Percentiles rank a stretch among this genome's conserved stretches.
phyloP scores from a whole-genome alignment of 108 stramenopile species.

The Nitzschia inconspicua region DNA sequence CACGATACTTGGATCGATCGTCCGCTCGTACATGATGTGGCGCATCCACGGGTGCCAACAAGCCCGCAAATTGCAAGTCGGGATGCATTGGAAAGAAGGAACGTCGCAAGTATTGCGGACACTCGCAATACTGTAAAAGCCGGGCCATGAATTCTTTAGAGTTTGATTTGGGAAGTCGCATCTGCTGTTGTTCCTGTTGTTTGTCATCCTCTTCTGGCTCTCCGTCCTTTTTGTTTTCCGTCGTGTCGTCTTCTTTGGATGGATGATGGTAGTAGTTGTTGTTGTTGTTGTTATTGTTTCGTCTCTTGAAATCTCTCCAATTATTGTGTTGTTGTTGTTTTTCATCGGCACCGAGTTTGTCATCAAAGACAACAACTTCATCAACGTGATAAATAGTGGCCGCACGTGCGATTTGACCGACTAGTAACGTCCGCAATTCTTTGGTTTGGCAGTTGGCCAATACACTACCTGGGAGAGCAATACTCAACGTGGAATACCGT shows the following conservation, averaged over 20 bases:
- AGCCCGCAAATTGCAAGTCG: slow-evolving; percentile 92
- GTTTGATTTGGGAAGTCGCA: slow-evolving; percentile 44
- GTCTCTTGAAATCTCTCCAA: slow-evolving; percentile 18
- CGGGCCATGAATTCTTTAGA: slow-evolving; percentile 93
- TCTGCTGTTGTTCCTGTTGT: neutral
- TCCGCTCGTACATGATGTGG: slow-evolving; percentile 95
- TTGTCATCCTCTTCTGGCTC: neutral
- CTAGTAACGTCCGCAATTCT: slow-evolving; percentile 89
- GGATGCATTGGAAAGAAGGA: slow-evolving; percentile 94
- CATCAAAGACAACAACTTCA: slow-evolving; percentile 96
- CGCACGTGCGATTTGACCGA: slow-evolving; percentile 94
- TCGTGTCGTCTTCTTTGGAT: slow-evolving; percentile 9
- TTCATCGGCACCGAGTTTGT: slow-evolving; percentile 46
- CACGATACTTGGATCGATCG: slow-evolving; percentile 82
- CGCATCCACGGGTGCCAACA: slow-evolving; percentile 92
- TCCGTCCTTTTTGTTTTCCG: neutral
- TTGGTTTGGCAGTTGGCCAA: slow-evolving; percentile 91
- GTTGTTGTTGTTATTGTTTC: slow-evolving; percentile 4
- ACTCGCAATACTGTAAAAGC: slow-evolving; percentile 90
- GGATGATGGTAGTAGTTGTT: neutral
- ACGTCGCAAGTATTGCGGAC: slow-evolving; percentile 91
- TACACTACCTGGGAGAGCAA: slow-evolving; percentile 91
- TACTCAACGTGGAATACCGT: slow-evolving; percentile 84
- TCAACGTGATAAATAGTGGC: slow-evolving; percentile 95
- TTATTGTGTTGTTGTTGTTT: slow-evolving; percentile 18